A percentile compares a stretch with the other conserved stretches of the same genome.
These are phyloP conservation scores for Sugiyamaella xylanicola DNA, from an alignment of 1,139 yeast species.

Conservation along the genomic window DNA sequence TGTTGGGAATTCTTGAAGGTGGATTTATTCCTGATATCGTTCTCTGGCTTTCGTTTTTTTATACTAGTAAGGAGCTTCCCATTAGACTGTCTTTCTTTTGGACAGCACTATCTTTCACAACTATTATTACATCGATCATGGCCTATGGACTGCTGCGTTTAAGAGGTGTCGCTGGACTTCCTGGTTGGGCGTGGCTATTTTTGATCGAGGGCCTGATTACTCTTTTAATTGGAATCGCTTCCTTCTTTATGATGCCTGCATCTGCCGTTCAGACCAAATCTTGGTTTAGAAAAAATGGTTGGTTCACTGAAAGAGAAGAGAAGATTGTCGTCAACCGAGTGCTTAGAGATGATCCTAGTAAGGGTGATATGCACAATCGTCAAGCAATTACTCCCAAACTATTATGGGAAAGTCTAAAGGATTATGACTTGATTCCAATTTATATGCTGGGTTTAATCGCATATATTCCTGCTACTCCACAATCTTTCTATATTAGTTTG, in stretches of 20 bases:
- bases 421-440: conserved; percentile 63
- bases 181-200: conserved; percentile 70
- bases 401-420: conserved; percentile 49
- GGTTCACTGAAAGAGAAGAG: conserved; percentile 66
- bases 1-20: conserved; percentile 55
- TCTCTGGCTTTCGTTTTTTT: conserved; percentile 55
- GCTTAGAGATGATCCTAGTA: conserved; percentile 67
- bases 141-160: conserved; percentile 51
- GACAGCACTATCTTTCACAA: conserved; percentile 41
- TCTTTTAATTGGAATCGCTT: conserved; percentile 53
- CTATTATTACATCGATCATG: conserved; percentile 43
- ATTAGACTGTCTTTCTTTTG: conserved; percentile 52
- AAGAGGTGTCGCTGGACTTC: conserved; percentile 43
- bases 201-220: conserved; percentile 65
- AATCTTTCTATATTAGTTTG: conserved; percentile 52
- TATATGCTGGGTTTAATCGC: conserved; percentile 54
- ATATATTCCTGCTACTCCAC: conserved; percentile 48
- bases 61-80: conserved; percentile 51
- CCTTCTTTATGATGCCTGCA: conserved; percentile 56
- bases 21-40: conserved; percentile 58
- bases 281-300: conserved; percentile 56
- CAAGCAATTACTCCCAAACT: conserved; percentile 51
- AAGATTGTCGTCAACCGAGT: conserved; percentile 64
- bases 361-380: conserved; percentile 70
- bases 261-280: conserved; percentile 57